Evolutionary conservation across 192 early-diverging fungal genomes (phyloP), one percentile per base, ranked within the genome.

Genomic region (Coemansia reversa): DNA sequence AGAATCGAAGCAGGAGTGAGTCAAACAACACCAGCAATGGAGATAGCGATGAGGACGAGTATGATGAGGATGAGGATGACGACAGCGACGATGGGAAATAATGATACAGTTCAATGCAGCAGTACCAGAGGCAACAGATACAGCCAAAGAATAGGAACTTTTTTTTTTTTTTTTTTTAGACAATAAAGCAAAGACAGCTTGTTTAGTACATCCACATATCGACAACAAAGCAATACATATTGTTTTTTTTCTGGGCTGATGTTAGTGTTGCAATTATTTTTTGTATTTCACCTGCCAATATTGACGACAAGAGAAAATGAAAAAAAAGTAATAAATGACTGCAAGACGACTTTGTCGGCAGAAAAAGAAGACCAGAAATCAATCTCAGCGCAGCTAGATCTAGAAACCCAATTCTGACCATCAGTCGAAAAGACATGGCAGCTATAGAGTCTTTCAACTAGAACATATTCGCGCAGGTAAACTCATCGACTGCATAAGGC

Each of bases 401-500:
- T 32, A 48, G 55, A 58, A 63, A 9, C 68, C 56, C 29, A 70
- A 51, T 54, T 71, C 69, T n/a, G 75, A 62, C 62, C 3, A 77
- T 58, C 29, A 67, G 39, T 22, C 62, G 66, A 32, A 69, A 70
- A 16, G 75, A 77, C 61, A 77, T 77, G 58, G 69, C 54, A 8
- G 65, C 33, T 28, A 76, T 76, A 12, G 8, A 35, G 33, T 12
- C 33, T 35, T 12, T 0, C 11, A 23, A 60, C 69, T 4, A 66
- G 66, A 11, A 65, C 69, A 12, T 54, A 51, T 71, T 69, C 1
- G 74, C 64, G 12, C 65, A 48, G 54, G 30, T 53, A 49, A 51
- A 25, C 19, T 66, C 55, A 39, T 54, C 50, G 14, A 59, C 25
- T 1, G 52, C 32, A 20, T 28, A 22, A 19, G 61, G 42, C 32